Conservation (phyloP, 331 rosid species). For the Malus hybrid region DNA sequence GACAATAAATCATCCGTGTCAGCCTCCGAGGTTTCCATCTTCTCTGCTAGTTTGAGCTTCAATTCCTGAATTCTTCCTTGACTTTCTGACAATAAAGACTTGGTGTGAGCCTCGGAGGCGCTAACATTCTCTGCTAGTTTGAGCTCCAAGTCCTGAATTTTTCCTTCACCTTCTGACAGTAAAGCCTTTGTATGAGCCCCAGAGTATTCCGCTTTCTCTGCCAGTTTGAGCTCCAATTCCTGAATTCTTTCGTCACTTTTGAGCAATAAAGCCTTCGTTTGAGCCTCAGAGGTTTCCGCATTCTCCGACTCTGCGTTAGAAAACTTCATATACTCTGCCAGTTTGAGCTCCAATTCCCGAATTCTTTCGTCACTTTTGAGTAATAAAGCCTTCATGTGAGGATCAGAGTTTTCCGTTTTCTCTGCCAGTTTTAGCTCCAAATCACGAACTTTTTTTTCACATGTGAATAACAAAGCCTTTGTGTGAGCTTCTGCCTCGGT, state of each 20-base stretch:
- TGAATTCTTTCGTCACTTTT: background rate
- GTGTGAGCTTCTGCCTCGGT: background rate
- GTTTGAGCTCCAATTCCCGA: constrained; percentile 28
- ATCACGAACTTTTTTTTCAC: constrained; percentile 18
- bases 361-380: background rate
- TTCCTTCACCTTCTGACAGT: background rate
- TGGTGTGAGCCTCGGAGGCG: background rate
- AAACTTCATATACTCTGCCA: background rate
- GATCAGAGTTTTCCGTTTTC: background rate
- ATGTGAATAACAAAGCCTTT: constrained; percentile 9
- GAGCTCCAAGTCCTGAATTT: background rate
- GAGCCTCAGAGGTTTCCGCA: background rate
- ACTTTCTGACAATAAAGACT: constrained; percentile 14
- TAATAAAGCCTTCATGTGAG: constrained; percentile 12
- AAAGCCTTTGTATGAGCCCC: background rate
- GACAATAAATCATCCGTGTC: constrained; percentile 11
- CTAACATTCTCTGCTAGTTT: background rate
- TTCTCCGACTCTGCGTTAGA: background rate
- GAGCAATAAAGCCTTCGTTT: background rate
- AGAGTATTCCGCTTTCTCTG: background rate
- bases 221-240: constrained; percentile 32
- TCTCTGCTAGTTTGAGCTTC: constrained; percentile 10
- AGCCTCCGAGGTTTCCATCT: background rate
- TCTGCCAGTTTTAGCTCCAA: constrained; percentile 9
- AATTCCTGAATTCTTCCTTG: constrained; percentile 17